phyloP scores from a whole-genome alignment of 2,329 filamentous ascomycete species.

The Akanthomyces uredinophilus region DNA sequence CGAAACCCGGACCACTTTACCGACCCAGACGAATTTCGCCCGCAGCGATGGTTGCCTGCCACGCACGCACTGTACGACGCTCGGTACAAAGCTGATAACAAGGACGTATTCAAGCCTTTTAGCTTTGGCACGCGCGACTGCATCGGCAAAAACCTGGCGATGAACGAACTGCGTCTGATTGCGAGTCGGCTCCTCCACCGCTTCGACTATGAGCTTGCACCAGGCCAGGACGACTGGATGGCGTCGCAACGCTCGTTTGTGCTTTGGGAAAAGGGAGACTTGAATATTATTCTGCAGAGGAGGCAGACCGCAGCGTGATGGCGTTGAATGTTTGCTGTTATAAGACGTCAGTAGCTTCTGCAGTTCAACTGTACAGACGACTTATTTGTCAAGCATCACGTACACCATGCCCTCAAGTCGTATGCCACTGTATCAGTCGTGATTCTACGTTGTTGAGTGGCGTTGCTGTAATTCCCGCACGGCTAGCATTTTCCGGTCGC shows the following conservation, averaged over 20 bases:
- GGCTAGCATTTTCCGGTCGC: too few species aligned
- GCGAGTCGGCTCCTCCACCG: conserved; percentile 39
- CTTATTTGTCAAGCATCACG: too few species aligned
- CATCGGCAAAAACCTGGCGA: conserved; percentile 36
- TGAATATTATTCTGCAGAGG: conserved; percentile 10
- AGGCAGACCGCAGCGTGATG: too few species aligned
- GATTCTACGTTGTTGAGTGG: too few species aligned
- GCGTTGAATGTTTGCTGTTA: too few species aligned
- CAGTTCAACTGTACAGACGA: too few species aligned
- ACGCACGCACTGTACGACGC: conserved; percentile 28
- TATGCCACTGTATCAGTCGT: too few species aligned
- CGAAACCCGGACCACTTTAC: conserved; percentile 40
- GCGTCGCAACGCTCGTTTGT: conserved; percentile 17
- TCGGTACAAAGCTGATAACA: conserved; percentile 36
- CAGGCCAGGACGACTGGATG: conserved; percentile 20
- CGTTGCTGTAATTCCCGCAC: too few species aligned
- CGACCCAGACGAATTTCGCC: conserved; percentile 39
- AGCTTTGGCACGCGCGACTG: conserved; percentile 35
- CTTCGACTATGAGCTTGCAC: conserved; percentile 37
- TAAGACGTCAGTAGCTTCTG: too few species aligned
- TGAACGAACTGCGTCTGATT: conserved; percentile 41
- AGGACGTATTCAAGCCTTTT: conserved; percentile 33
- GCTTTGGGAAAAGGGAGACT: conserved; percentile 19
- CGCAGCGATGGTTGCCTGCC: conserved; percentile 39
- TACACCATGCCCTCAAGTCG: too few species aligned